Evolutionary conservation across 805 yeast genomes (phyloP), one percentile per base, ranked within the genome.

Genomic region (Starmerella potacharoeniae): DNA sequence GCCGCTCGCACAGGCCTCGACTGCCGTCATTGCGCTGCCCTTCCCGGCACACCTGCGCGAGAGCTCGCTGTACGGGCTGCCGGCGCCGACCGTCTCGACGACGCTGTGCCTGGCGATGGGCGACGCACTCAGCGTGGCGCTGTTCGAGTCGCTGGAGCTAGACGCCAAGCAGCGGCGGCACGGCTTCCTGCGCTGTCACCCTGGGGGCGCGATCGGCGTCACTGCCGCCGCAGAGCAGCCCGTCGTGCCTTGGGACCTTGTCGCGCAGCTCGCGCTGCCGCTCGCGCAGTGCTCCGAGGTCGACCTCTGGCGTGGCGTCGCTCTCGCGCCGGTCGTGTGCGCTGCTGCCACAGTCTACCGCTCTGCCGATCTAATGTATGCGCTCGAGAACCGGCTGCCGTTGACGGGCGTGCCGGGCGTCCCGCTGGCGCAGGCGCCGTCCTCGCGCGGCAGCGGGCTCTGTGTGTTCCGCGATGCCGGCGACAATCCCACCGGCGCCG

Each of bases 171-270:
- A 74, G 54, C 72, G 95, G 43, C 76, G 75, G 58, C 69, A 67
- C 55, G 68, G 75, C 39, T 88, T 88, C 68, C 82, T 84, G 8
- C 77, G 77, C 58, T 77, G 83, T 65, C 96, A 88, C 64, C 96
- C 96, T 1, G 96, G 96, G 22, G 96, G 96, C 16, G 84, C 93
- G 1, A 87, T 88, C 64, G 96, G 96, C 14, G 71, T 75, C 6
- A 31, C 34, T 11, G 53, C 47, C 8, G 36, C 52, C 9, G 54
- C 44, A 17, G 55, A 47, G 30, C 22, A 11, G 16, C 49, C 29
- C 11, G 54, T 44, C 10, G 36, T 45, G 1, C 53, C 56, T 7
- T 58, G 63, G 64, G 30, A 35, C 10, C 43, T 58, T 11, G 46
- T 64, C 28, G 53, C 61, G 22, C 51, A 57, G 11, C 39, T 64